phyloP scores from a whole-genome alignment of 345 rosid genomes.

The Eutrema japonicum region DNA sequence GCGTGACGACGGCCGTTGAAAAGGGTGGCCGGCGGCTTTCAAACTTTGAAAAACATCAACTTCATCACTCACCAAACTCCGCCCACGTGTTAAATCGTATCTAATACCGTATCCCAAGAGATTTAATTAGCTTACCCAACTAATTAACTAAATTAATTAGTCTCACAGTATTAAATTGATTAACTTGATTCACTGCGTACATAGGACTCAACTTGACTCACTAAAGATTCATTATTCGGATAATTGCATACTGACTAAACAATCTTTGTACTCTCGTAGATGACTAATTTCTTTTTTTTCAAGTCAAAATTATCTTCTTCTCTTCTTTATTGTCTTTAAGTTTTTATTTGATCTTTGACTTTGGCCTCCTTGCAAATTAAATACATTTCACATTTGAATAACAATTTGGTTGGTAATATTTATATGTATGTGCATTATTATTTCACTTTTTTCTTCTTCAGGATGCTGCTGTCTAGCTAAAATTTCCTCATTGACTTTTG shows the following conservation, averaged over 20 bases:
- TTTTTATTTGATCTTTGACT: constrained; percentile 39
- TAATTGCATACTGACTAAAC: constrained; percentile 13
- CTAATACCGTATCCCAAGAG: constrained; percentile 36
- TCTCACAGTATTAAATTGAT: constrained; percentile 20
- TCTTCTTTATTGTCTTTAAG: neutral
- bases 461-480: constrained; percentile 30
- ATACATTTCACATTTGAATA: constrained; percentile 29
- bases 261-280: constrained; percentile 18
- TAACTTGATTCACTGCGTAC: constrained; percentile 33
- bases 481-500: constrained; percentile 30
- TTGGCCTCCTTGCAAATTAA: constrained; percentile 24
- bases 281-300: constrained; percentile 31
- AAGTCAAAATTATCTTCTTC: constrained; percentile 34
- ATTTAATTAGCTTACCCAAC: constrained; percentile 37
- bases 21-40: constrained; percentile 53
- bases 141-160: constrained; percentile 18
- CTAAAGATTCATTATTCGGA: constrained; percentile 26
- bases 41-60: constrained; percentile 18
- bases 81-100: constrained; percentile 50
- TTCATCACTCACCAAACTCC: constrained; percentile 39
- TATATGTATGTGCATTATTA: constrained; percentile 13
- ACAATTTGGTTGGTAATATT: constrained; percentile 21
- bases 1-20: constrained; percentile 41
- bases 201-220: constrained; percentile 38
- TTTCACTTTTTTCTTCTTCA: constrained; percentile 26